A percentile compares a stretch with the other conserved stretches of the same genome.
These are phyloP conservation scores for Theileria orientalis DNA, from an alignment of 169 alveolate species.

Conservation along the genomic window DNA sequence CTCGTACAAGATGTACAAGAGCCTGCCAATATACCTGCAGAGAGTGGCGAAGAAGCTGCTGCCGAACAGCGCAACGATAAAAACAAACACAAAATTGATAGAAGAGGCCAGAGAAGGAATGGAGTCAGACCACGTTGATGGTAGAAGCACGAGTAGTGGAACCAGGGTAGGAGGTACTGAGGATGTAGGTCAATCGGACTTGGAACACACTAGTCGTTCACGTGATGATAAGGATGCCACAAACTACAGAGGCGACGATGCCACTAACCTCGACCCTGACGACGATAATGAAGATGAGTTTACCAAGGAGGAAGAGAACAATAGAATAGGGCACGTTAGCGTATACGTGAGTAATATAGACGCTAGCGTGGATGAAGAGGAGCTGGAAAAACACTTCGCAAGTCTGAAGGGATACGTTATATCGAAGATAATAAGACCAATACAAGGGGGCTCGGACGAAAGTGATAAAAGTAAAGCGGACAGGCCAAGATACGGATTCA, in stretches of 20 bases:
- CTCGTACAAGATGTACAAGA: constrained; percentile 81
- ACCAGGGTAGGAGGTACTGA: no score
- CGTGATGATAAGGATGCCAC: neutral
- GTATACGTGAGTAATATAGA: constrained; percentile 88
- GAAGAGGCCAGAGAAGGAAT: neutral
- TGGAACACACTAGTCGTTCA: neutral
- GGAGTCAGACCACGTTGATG: neutral
- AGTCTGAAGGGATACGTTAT: constrained; percentile 70
- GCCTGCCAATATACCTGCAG: constrained; percentile 83
- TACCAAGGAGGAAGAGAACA: neutral
- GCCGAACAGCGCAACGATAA: neutral
- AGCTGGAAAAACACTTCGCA: constrained; percentile 69
- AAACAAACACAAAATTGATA: neutral
- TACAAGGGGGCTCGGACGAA: constrained; percentile 71
- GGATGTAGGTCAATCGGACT: no score
- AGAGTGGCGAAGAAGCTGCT: neutral
- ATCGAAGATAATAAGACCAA: constrained; percentile 61
- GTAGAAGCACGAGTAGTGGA: no score
- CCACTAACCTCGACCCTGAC: neutral
- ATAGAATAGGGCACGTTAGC: constrained; percentile 56
- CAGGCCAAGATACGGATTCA: constrained; percentile 89
- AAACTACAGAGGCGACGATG: neutral
- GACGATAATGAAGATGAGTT: neutral
- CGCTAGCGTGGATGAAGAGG: constrained; percentile 83
- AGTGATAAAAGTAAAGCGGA: constrained; percentile 60